Conservation (phyloP, 1,139 yeast species). For the Candida dubliniensis region DNA sequence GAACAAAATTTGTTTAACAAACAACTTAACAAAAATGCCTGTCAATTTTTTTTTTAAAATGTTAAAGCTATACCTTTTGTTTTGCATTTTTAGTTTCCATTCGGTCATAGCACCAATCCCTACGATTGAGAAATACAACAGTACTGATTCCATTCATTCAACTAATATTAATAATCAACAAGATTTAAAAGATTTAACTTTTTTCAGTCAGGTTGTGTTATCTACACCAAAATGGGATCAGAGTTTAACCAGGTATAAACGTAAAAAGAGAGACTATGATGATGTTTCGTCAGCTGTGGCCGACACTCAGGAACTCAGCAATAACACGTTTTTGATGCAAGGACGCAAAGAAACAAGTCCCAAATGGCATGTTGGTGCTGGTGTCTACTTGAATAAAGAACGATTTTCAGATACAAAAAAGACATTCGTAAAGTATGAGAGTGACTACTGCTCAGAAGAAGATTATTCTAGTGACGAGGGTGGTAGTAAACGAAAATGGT, state of each 20-base stretch:
- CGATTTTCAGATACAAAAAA: neutral
- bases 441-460: slow-evolving; percentile 5
- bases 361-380: slow-evolving; percentile 17
- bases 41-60: neutral
- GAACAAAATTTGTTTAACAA: neutral
- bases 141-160: neutral
- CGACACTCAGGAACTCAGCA: neutral
- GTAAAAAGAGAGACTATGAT: slow-evolving; percentile 6
- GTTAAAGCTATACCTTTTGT: slow-evolving; percentile 6
- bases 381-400: slow-evolving; percentile 16
- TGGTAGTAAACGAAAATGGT: slow-evolving; percentile 6
- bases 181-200: slow-evolving; percentile 9
- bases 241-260: neutral
- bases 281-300: neutral
- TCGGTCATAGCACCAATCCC: slow-evolving; percentile 2
- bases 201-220: slow-evolving; percentile 8
- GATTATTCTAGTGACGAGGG: slow-evolving; percentile 9
- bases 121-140: neutral
- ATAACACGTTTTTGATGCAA: slow-evolving; percentile 7
- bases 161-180: neutral
- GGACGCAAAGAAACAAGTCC: slow-evolving; percentile 9
- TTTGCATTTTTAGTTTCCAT: neutral
- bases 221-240: neutral
- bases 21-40: neutral
- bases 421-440: neutral